Base-by-base conservation (phyloP, 1,284 basidiomycete genomes). In the Cryptococcus sp. region DNA sequence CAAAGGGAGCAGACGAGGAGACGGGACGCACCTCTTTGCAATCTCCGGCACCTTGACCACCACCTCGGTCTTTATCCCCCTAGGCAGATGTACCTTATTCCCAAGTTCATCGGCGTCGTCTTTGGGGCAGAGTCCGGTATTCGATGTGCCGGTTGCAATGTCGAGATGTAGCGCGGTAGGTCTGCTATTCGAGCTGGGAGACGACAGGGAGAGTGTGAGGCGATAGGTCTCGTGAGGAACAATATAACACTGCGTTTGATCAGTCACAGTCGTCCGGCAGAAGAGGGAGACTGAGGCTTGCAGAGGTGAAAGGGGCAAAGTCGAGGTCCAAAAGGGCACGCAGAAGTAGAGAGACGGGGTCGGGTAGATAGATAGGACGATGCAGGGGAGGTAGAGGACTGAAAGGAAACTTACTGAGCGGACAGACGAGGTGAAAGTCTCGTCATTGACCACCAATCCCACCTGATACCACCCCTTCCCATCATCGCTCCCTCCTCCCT, bases 381-480 rank as follows among this genome's bases (percentile, higher is more conserved):
- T 31, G 28, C 7, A 31, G 28, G 28, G 9, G 28, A 7, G n/a
- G n/a, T n/a, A n/a, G n/a, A n/a, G n/a, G 9, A 31, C 7, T 31
- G 28, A 7, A 31, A 14, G 28, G 14, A 7, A 34, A 37, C 46
- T 33, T 26, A 48, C 46, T 19, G 46, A 32, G 21, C 23, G 12
- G 10, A 35, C 28, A 12, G 39, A 48, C 7, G 38, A 31, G 11
- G 24, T 35, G 21, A 39, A 34, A 14, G 35, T 34, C 28, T 18
- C 7, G 14, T 48, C 38, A 12, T 31, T 39, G 2, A 41, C 38
- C 10, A 10, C 33, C 10, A 48, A 22, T 32, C 38, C 46, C 3
- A 42, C n/a, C 39, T 48, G 46, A 42, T 48, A 48, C 37, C 22
- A 34, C 19, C 46, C 46, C 31, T 16, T 25, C 32, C 39, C 46